Evolutionary conservation across 2,329 filamentous ascomycete species (phyloP).

Genomic region (Penicillium sp.): DNA sequence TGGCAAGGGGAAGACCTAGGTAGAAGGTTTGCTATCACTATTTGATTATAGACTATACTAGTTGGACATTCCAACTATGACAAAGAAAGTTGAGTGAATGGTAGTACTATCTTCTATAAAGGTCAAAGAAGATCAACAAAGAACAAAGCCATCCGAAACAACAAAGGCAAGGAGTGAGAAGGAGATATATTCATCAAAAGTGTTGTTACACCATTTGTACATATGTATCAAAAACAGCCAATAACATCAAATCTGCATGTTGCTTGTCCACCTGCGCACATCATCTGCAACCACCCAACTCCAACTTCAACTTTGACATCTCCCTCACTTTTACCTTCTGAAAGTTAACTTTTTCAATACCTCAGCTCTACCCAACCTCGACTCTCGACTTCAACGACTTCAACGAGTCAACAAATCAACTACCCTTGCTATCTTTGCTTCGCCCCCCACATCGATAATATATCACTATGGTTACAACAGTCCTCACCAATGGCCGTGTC

Average conservation of each 20-base stretch:
- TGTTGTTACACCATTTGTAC: neutral
- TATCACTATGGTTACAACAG: slow-evolving; percentile 6
- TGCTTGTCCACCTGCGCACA: neutral
- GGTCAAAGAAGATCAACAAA: neutral
- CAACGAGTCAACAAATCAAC: neutral
- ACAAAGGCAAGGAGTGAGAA: neutral
- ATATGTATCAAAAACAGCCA: neutral
- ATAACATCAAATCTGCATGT: neutral
- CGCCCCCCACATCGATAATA: no score
- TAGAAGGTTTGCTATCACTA: neutral
- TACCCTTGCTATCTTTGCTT: neutral
- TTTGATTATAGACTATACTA: neutral
- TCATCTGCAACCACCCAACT: neutral
- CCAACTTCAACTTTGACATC: neutral
- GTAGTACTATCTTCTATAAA: no score
- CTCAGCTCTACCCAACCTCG: no score
- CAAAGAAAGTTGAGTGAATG: neutral
- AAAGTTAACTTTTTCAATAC: no score
- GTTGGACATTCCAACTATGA: no score
- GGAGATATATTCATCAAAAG: neutral
- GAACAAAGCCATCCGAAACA: neutral
- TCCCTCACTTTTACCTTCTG: neutral
- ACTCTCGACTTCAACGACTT: no score
- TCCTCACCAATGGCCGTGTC: slow-evolving; percentile 29
- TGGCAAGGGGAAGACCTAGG: neutral